Evolutionary conservation across 78 protist species (phyloP).

Genomic region (Monocercomonoides exilis): DNA sequence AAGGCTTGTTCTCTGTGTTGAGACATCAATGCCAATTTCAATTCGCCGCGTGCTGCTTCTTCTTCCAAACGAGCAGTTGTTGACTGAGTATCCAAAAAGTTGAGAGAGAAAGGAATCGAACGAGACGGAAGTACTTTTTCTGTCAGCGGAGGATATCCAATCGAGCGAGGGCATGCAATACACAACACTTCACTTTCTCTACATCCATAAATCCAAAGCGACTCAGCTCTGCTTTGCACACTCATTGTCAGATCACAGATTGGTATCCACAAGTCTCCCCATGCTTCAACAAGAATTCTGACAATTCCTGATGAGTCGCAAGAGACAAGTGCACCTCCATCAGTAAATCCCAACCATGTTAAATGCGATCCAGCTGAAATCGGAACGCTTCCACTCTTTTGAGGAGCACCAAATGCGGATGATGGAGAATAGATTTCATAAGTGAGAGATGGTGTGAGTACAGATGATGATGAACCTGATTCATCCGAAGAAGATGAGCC

Average conservation of each 20-base stretch:
- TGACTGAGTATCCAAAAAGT: background rate
- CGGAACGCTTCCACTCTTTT: background rate
- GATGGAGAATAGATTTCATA: background rate
- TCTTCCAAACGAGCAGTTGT: background rate
- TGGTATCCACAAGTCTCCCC: background rate
- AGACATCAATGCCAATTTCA: background rate
- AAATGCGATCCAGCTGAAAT: background rate
- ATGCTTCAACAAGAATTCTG: background rate
- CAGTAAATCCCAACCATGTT: background rate
- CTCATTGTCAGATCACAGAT: background rate
- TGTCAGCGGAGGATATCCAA: background rate
- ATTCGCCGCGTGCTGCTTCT: background rate
- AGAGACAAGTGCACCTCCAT: background rate
- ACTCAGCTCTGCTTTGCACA: no score
- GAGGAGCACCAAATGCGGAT: background rate
- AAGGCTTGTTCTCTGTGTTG: background rate
- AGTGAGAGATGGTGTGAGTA: background rate
- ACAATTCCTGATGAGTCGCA: background rate
- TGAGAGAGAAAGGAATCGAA: background rate
- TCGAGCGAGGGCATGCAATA: background rate
- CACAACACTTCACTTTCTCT: background rate
- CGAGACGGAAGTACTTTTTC: background rate
- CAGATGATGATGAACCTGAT: background rate
- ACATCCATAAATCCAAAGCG: background rate
- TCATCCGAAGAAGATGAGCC: no score